Conservation (phyloP, 768 basidiomycete genomes). For the Boletus vermiculosoides region DNA sequence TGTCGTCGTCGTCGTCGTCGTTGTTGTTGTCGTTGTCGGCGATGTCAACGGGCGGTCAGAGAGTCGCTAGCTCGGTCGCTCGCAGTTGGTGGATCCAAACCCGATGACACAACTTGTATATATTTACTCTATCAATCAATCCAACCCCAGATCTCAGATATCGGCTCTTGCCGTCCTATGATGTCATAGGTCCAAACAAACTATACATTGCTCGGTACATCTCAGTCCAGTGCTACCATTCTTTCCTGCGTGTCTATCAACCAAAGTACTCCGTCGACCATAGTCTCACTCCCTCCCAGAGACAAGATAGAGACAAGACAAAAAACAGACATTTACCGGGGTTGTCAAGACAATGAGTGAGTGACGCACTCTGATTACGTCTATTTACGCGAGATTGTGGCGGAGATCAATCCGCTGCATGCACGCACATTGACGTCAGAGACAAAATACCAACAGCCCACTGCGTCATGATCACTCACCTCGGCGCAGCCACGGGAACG, state of each 20-base stretch:
- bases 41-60: constrained; percentile 11
- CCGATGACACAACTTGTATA: constrained; percentile 40
- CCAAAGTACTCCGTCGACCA: background rate
- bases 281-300: background rate
- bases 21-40: constrained; percentile 11
- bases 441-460: constrained; percentile 2
- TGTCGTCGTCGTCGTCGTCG: background rate
- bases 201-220: background rate
- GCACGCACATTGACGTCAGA: constrained; percentile 30
- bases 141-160: constrained; percentile 37
- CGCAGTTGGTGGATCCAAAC: constrained; percentile 26
- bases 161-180: constrained; percentile 29
- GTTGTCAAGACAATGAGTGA: constrained; percentile 35
- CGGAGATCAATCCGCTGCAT: constrained; percentile 58
- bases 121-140: constrained; percentile 32
- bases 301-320: background rate
- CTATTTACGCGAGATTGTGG: constrained; percentile 51
- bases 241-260: too few relatives aligned
- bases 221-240: background rate
- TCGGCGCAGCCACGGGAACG: constrained; percentile 80
- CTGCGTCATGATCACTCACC: constrained; percentile 47
- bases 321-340: constrained; percentile 1
- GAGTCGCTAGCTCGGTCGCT: constrained; percentile 16
- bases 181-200: constrained; percentile 26
- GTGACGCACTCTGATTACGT: constrained; percentile 31